Evolutionary conservation across 1,284 basidiomycete species (phyloP), one percentile per base, ranked within the genome.

Genomic region (Marasmius tenuissimus): DNA sequence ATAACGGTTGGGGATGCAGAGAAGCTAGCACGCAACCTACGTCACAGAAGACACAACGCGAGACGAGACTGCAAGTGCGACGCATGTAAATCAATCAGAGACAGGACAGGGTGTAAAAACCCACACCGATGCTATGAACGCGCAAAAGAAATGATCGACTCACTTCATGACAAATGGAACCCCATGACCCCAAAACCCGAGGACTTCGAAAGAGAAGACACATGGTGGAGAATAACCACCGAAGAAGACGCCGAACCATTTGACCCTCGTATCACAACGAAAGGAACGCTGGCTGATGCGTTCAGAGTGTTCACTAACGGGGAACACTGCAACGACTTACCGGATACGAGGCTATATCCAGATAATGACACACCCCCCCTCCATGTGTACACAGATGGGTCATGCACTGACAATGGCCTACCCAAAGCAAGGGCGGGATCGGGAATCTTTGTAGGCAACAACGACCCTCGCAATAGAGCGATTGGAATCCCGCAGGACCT

Each of bases 341-440:
- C 34, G 34, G 34, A 45, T 22, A 35, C 27, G 10, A 18, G 39
- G 4, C 8, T 37, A 9, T 35, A 40, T 18, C 47, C 27, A 45
- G 12, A 57, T 2, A 10, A 51, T 65, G 2, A 67, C 65, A 40
- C 16, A 4, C 22, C 9, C 27, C 7, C 51, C 3, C 27, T 53
- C 51, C 14, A 22, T 7, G 35, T 58, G 14, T 55, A 42, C 33
- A 71, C 67, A 0, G 70, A 71, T 54, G 72, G 70, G 6, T 69
- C 69, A 0, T 68, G 68, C 58, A 35, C 60, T 0, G 51, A 65
- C n/a, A 70, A 71, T 14, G 66, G 68, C 0, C 49, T 59, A 2
- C 20, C 35, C 1, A 47, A 69, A 16, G 65, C 63, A 0, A 27
- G n/a, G 39, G 65, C 66, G 0, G 70, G 69, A 0, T 63, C 65